phyloP scores from a whole-genome alignment of 352 stramenopile species.

The Phytophthora sp. region DNA sequence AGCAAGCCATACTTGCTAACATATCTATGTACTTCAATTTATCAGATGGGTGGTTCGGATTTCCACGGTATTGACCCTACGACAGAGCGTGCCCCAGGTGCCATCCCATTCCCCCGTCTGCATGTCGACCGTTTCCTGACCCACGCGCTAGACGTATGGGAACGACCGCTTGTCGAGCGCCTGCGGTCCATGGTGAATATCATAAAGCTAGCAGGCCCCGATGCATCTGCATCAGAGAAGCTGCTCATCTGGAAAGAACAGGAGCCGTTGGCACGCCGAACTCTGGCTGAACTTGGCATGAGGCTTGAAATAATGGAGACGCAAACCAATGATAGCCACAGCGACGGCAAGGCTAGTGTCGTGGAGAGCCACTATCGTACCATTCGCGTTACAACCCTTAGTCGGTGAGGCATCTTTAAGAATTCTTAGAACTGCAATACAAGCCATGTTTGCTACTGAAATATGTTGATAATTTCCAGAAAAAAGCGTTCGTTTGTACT shows the following conservation, averaged over 20 bases:
- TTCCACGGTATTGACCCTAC: constrained; percentile 83
- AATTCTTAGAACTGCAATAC: constrained; percentile 12
- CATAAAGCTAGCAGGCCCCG: constrained; percentile 20
- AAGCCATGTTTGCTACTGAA: not conserved
- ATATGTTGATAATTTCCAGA: too few species aligned
- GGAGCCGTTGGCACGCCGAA: constrained; percentile 38
- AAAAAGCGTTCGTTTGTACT: too few species aligned
- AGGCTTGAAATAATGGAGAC: constrained; percentile 29
- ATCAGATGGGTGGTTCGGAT: constrained; percentile 84
- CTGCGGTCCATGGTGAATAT: constrained; percentile 43
- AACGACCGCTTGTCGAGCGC: constrained; percentile 56
- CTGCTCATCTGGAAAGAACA: constrained; percentile 68
- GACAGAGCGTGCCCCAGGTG: constrained; percentile 73
- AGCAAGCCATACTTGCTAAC: too few species aligned
- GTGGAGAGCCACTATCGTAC: constrained; percentile 38
- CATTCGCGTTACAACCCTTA: constrained; percentile 30
- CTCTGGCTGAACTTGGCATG: constrained; percentile 42
- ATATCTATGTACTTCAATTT: constrained; percentile 10
- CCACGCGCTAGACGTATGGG: constrained; percentile 73
- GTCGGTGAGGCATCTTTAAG: constrained; percentile 17
- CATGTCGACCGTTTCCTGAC: constrained; percentile 77
- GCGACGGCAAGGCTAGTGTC: not conserved
- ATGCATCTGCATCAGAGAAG: constrained; percentile 26
- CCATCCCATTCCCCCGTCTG: constrained; percentile 73
- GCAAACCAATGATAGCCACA: not conserved